Evolutionary conservation across 2,329 filamentous ascomycete genomes (phyloP).

Genomic region (Penicillium sp.): DNA sequence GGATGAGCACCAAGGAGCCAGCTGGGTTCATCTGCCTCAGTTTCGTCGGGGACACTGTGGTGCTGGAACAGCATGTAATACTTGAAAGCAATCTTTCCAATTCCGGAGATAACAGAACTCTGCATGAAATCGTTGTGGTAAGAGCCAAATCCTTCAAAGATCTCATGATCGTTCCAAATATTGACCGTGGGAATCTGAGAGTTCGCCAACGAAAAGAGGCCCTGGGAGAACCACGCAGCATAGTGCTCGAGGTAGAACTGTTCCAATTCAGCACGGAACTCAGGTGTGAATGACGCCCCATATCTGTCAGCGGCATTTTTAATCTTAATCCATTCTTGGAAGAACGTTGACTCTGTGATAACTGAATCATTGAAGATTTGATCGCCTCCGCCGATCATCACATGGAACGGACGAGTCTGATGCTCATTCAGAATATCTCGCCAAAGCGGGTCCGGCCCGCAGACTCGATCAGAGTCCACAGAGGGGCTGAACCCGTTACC

Average conservation of each 20-base stretch:
- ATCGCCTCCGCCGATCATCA: conserved; percentile 96
- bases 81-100: conserved; percentile 92
- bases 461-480: conserved; percentile 75
- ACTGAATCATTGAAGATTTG: conserved; percentile 94
- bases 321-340: conserved; percentile 79
- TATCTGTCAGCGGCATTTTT: conserved; percentile 79
- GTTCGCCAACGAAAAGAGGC: conserved; percentile 86
- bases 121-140: conserved; percentile 91
- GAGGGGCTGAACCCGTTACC: conserved; percentile 92
- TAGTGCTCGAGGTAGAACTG: conserved; percentile 85
- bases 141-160: conserved; percentile 88
- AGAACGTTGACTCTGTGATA: conserved; percentile 69
- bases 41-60: conserved; percentile 80
- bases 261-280: conserved; percentile 87
- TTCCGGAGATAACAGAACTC: conserved; percentile 81
- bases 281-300: conserved; percentile 69
- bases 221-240: conserved; percentile 93
- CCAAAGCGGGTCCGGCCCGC: conserved; percentile 94
- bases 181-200: conserved; percentile 98
- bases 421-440: conserved; percentile 91
- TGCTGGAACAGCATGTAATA: conserved; percentile 99
- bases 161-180: conserved; percentile 94
- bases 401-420: conserved; percentile 88
- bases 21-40: conserved; percentile 78
- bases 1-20: conserved; percentile 79